Evolutionary conservation across 306 rosid genomes (phyloP), one percentile per base, ranked within the genome.

Genomic region (Betula pendula): DNA sequence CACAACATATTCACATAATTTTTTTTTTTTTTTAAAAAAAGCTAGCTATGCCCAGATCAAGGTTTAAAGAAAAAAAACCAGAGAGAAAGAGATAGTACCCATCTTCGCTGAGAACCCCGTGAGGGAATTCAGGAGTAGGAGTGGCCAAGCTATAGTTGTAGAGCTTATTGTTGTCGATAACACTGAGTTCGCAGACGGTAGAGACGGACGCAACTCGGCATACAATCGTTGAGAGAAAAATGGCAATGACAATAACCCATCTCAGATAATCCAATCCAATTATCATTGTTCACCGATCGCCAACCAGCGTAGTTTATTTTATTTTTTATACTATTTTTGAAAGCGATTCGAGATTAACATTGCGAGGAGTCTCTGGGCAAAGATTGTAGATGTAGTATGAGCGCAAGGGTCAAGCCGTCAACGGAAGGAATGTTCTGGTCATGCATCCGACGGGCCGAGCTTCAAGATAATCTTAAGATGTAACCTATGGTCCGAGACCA

Each of bases 21-120:
- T n/a, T n/a, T n/a, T n/a, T n/a, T n/a, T n/a, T n/a, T n/a, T n/a
- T n/a, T n/a, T n/a, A 78, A 38, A 38, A 38, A 65, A 19, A 65
- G 14, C 51, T 62, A 29, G 72, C 31, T 15, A 16, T 40, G 48
- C 56, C 38, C 55, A 65, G 84, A 87, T 81, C 84, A 72, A 42
- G 5, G 60, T n/a, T n/a, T n/a, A 50, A 17, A 19, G 58, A 27
- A 47, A 16, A 53, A 38, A n/a, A 58, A 47, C 20, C 50, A 58
- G 80, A 12, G 15, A 29, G 67, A 20, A 1, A 22, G 31, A 73
- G 50, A 56, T 71, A 47, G 74, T 71, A 94, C 97, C 99, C 99
- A 86, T 95, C 98, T 89, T 95, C 99, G 82, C 97, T 95, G 86
- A 85, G 92, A 70, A 89, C 62, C 78, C 99, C 99, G 44, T 91